These are phyloP conservation scores for Nasturtium officinale DNA, from an alignment of 345 rosid genomes.

Conservation along the genomic window DNA sequence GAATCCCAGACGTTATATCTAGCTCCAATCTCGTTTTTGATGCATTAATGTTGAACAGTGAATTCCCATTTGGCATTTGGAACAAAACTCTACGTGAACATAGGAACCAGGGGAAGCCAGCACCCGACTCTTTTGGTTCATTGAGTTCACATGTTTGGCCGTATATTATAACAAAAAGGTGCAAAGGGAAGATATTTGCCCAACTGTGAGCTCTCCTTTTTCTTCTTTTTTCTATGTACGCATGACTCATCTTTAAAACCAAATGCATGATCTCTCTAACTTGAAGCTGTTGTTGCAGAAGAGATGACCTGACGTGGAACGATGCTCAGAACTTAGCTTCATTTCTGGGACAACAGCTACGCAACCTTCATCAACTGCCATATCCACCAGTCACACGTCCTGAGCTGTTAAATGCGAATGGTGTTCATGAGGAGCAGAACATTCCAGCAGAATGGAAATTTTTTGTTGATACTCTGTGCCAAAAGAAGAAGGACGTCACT, in stretches of 20 bases:
- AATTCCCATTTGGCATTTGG: constrained; percentile 81
- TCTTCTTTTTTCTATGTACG: not conserved
- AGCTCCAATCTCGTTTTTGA: constrained; percentile 51
- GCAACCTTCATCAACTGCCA: constrained; percentile 71
- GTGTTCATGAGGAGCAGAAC: constrained; percentile 40
- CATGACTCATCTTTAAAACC: constrained; percentile 1
- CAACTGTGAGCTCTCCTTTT: constrained; percentile 63
- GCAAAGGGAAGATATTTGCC: constrained; percentile 89
- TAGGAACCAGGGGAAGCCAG: constrained; percentile 53
- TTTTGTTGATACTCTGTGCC: constrained; percentile 52
- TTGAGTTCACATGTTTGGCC: constrained; percentile 71
- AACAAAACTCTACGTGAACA: constrained; percentile 66
- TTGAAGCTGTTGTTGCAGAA: constrained; percentile 54
- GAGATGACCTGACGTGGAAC: constrained; percentile 65
- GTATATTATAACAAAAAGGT: constrained; percentile 76
- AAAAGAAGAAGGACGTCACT: constrained; percentile 56
- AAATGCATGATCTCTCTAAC: constrained; percentile 23
- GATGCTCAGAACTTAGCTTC: constrained; percentile 67
- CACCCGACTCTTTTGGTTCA: constrained; percentile 42
- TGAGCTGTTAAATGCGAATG: constrained; percentile 45
- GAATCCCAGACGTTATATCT: constrained; percentile 61
- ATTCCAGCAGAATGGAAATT: constrained; percentile 74
- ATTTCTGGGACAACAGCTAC: constrained; percentile 82
- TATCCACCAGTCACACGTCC: constrained; percentile 57
- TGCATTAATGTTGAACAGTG: constrained; percentile 44